Conservation (phyloP, 768 basidiomycete species). For the Hypsizygus marmoreus region DNA sequence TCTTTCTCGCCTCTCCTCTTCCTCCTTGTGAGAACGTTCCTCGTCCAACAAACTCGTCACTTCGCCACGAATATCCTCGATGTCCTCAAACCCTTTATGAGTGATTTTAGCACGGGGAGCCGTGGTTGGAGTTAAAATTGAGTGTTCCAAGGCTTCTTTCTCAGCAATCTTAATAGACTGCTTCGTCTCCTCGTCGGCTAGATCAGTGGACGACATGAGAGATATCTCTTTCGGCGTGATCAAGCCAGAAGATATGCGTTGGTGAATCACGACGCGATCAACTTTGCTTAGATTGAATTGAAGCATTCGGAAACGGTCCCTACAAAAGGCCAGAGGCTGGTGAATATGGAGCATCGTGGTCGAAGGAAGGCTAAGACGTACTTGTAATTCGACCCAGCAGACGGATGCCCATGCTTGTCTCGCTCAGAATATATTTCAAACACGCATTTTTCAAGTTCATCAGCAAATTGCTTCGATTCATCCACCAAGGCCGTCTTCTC, state of each 20-base stretch:
- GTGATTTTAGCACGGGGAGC: conserved; percentile 81
- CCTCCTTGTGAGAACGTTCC: conserved; percentile 64
- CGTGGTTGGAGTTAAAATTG: conserved; percentile 73
- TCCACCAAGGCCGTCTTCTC: conserved; percentile 57
- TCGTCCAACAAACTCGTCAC: conserved; percentile 40
- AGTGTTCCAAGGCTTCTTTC: conserved; percentile 81
- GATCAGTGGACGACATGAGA: conserved; percentile 84
- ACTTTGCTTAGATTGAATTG: conserved; percentile 84
- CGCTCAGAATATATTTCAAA: conserved; percentile 77
- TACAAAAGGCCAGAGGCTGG: conserved; percentile 28
- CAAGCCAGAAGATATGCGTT: conserved; percentile 67
- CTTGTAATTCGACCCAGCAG: conserved; percentile 82
- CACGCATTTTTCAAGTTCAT: conserved; percentile 73
- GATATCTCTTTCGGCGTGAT: conserved; percentile 76
- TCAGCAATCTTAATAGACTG: conserved; percentile 81
- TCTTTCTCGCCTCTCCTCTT: conserved; percentile 69
- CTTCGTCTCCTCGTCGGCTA: conserved; percentile 86
- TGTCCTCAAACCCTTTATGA: conserved; percentile 90
- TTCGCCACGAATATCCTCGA: conserved; percentile 72
- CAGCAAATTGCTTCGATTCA: conserved; percentile 63
- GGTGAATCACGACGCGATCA: conserved; percentile 79
- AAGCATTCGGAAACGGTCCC: conserved; percentile 89
- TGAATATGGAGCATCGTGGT: conserved; percentile 11
- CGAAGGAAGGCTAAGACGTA: conserved; percentile 30
- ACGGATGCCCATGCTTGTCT: conserved; percentile 66